Percentiles rank a stretch among this genome's conserved stretches.
phyloP scores from a whole-genome alignment of 352 stramenopile species.

The Phytophthora idaei region DNA sequence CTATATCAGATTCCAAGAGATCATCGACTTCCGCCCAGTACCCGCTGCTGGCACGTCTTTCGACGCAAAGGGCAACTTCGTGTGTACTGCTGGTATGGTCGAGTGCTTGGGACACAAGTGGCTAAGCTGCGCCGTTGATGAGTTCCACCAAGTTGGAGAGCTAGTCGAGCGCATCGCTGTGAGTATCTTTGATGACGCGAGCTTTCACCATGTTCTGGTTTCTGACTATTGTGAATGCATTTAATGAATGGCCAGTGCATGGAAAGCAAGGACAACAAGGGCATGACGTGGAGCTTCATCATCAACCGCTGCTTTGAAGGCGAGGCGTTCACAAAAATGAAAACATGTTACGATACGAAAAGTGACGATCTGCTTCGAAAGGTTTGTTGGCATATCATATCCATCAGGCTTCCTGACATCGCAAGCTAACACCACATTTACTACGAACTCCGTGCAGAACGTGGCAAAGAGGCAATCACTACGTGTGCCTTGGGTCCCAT shows the following conservation, averaged over 20 bases:
- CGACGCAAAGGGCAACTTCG: constrained; percentile 64
- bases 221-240: constrained; percentile 8
- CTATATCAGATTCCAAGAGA: constrained; percentile 62
- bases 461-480: constrained; percentile 54
- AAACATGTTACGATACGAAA: constrained; percentile 68
- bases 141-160: constrained; percentile 67
- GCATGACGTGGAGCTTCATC: constrained; percentile 67
- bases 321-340: constrained; percentile 53
- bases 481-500: constrained; percentile 71
- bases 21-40: constrained; percentile 72
- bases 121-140: constrained; percentile 75
- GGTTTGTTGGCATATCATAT: constrained; percentile 25
- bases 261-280: constrained; percentile 81
- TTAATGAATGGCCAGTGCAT: constrained; percentile 51
- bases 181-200: constrained; percentile 17
- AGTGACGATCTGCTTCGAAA: constrained; percentile 62
- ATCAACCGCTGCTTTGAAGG: constrained; percentile 69
- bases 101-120: constrained; percentile 83
- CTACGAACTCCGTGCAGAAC: constrained; percentile 36
- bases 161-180: constrained; percentile 70
- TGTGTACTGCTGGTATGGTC: constrained; percentile 67
- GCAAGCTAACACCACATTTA: constrained; percentile 3
- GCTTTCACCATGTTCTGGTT: background rate
- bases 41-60: constrained; percentile 70
- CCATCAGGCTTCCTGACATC: background rate